Evolutionary conservation across 176 grass and related monocot genomes (phyloP).

Genomic region (Bothriochloa decipiens): DNA sequence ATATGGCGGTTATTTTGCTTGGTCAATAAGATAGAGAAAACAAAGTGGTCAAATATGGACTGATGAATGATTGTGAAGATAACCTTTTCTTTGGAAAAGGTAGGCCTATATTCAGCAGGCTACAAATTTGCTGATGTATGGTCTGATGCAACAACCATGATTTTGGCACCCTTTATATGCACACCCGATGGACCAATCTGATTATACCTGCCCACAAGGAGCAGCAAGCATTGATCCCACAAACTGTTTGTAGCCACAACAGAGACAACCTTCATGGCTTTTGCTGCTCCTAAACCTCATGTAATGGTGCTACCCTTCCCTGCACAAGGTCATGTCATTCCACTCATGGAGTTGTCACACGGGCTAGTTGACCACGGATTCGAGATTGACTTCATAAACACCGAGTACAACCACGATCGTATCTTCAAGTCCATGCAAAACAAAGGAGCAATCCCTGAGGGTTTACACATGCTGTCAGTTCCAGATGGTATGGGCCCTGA

Average conservation of each 20-base stretch:
- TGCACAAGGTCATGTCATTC: conserved; percentile 72
- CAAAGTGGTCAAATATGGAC: not conserved
- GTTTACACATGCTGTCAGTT: conserved; percentile 58
- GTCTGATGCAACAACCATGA: conserved; percentile 29
- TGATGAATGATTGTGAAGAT: conserved; percentile 20
- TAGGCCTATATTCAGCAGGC: conserved; percentile 1
- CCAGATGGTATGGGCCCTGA: conserved; percentile 64
- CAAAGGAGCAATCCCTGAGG: conserved; percentile 35
- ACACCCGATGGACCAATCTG: not conserved
- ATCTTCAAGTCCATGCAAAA: conserved; percentile 48
- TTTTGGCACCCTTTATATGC: conserved; percentile 20
- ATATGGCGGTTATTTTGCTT: conserved; percentile 30
- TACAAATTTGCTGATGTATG: conserved; percentile 31
- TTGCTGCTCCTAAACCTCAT: conserved; percentile 45
- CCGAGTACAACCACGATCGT: conserved; percentile 59
- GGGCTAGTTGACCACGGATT: conserved; percentile 53
- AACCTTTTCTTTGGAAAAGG: conserved; percentile 12
- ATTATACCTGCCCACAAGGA: conserved; percentile 4
- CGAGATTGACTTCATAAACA: conserved; percentile 63
- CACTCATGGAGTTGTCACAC: conserved; percentile 66
- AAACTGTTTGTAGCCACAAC: conserved; percentile 9
- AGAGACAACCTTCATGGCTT: conserved; percentile 36
- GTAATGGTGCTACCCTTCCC: conserved; percentile 61
- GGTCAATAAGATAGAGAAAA: not conserved
- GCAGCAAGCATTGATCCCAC: not conserved